phyloP scores from a whole-genome alignment of 129 eudicot genomes.

The Smallanthus sonchifolius region DNA sequence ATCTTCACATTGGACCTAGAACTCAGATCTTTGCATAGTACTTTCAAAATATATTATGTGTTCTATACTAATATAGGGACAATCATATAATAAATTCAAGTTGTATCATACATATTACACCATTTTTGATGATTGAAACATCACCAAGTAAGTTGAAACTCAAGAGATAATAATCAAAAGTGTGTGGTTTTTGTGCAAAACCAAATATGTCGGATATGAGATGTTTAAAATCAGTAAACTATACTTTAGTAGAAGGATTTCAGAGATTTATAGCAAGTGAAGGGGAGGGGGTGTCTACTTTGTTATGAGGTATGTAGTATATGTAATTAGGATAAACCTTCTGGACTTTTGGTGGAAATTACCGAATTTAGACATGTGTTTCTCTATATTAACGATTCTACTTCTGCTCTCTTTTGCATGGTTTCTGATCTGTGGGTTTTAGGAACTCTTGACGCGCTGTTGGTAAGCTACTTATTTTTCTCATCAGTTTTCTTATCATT shows the following conservation, averaged over 20 bases:
- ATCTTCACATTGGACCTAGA: neutral
- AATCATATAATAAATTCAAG: neutral
- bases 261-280: neutral
- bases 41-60: constrained; percentile 1
- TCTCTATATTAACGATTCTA: constrained; percentile 21
- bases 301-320: neutral
- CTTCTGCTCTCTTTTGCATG: constrained; percentile 18
- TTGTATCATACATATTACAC: neutral
- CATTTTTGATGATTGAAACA: neutral
- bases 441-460: constrained; percentile 95
- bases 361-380: neutral
- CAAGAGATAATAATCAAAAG: neutral
- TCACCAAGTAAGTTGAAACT: neutral
- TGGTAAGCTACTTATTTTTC: constrained; percentile 52
- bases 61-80: neutral
- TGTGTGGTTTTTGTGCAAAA: neutral
- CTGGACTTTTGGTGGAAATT: neutral
- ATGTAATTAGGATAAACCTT: neutral
- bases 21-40: constrained; percentile 7
- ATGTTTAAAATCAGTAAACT: neutral
- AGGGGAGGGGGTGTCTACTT: neutral
- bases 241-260: neutral
- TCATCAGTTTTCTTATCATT: neutral
- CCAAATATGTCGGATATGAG: neutral
- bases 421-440: constrained; percentile 31